Percentiles rank a stretch among this genome's conserved stretches.
phyloP scores from a whole-genome alignment of 768 basidiomycete species.

The Auricularia sp. region DNA sequence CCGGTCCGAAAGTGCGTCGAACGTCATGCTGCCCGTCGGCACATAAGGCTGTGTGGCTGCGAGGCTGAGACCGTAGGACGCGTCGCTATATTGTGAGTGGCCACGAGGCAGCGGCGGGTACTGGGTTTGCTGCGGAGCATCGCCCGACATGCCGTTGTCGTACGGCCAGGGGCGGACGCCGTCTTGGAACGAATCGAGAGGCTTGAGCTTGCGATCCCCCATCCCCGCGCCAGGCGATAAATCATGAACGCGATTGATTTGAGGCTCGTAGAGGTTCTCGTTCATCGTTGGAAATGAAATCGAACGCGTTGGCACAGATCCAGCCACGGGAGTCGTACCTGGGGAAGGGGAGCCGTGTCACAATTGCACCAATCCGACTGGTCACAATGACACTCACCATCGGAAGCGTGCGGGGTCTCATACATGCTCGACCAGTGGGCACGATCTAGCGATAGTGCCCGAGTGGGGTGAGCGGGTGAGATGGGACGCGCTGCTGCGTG shows the following conservation, averaged over 20 bases:
- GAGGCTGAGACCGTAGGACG: neutral
- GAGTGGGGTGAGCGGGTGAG: neutral
- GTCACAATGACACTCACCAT: no score
- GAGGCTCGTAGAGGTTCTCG: neutral
- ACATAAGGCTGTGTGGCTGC: neutral
- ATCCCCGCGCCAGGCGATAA: neutral
- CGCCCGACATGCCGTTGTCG: neutral
- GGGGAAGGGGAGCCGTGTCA: no score
- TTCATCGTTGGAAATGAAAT: neutral
- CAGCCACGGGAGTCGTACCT: no score
- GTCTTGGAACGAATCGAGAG: neutral
- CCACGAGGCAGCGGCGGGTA: neutral
- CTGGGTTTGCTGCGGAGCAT: neutral
- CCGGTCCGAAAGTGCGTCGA: neutral
- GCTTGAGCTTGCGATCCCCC: neutral
- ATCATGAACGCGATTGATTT: neutral
- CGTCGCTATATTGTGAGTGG: neutral
- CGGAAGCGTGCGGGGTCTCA: no score
- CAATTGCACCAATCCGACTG: no score
- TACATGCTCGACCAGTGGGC: no score
- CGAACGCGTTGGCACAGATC: neutral
- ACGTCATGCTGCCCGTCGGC: neutral
- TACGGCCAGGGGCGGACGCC: neutral
- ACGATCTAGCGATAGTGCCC: no score
- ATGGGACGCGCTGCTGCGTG: neutral